phyloP scores from a whole-genome alignment of 2,329 filamentous ascomycete genomes.

The Capronia coronata region DNA sequence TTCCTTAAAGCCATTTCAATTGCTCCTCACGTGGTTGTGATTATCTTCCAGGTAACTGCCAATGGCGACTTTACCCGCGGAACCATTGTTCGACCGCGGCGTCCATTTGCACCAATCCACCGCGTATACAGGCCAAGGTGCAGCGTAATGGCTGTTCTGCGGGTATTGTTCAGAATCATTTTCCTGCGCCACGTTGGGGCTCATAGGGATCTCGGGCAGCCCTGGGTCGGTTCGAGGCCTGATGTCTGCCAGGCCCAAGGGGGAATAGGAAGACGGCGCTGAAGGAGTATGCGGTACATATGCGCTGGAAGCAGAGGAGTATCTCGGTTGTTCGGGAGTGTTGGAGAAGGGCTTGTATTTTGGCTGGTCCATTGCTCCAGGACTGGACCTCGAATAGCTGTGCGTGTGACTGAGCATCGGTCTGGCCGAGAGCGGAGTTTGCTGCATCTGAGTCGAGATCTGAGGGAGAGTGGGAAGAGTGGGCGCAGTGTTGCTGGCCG shows the following conservation, averaged over 20 bases:
- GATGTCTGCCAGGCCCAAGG: constrained; percentile 86
- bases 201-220: constrained; percentile 64
- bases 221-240: constrained; percentile 76
- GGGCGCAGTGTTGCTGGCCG: constrained; percentile 51
- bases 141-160: constrained; percentile 83
- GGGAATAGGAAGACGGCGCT: constrained; percentile 68
- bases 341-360: constrained; percentile 56
- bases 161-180: constrained; percentile 60
- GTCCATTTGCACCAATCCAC: constrained; percentile 99
- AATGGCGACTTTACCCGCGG: constrained; percentile 85
- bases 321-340: constrained; percentile 60
- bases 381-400: constrained; percentile 78
- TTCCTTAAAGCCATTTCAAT: not conserved
- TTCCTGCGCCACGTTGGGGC: constrained; percentile 53
- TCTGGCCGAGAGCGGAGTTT: constrained; percentile 54
- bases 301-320: constrained; percentile 45
- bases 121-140: constrained; percentile 91
- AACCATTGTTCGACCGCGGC: constrained; percentile 57
- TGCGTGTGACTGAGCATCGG: constrained; percentile 62
- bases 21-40: constrained; percentile 75
- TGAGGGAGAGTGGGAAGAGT: constrained; percentile 53
- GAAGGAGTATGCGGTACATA: constrained; percentile 50
- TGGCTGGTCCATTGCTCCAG: constrained; percentile 55
- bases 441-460: constrained; percentile 40
- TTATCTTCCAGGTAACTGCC: constrained; percentile 97